Conservation (phyloP, 805 yeast species). For the Brettanomyces anomalus region DNA sequence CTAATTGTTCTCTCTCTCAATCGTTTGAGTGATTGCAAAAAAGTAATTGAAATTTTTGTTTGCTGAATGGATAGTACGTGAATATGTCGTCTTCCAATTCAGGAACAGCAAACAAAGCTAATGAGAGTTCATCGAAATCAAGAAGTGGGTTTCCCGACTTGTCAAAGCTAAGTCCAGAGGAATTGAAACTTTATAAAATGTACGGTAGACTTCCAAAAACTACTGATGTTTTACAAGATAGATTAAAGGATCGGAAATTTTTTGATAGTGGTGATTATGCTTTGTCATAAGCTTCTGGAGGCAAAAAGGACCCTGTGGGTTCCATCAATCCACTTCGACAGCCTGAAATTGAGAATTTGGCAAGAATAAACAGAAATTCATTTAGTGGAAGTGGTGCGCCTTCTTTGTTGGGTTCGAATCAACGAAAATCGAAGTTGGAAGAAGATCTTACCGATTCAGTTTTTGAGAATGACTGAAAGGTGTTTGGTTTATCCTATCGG, state of each 20-base stretch:
- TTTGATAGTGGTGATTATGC: conserved; percentile 95
- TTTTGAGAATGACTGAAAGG: conserved; percentile 12
- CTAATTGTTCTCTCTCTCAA: no score
- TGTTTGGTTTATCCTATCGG: not conserved
- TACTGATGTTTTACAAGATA: conserved; percentile 65
- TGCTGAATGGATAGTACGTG: no score
- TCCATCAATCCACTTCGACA: conserved; percentile 30
- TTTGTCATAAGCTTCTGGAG: conserved; percentile 56
- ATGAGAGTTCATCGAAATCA: conserved; percentile 22
- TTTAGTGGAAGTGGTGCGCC: conserved; percentile 37
- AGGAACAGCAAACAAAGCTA: conserved; percentile 25
- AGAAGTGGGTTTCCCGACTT: conserved; percentile 34
- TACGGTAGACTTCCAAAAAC: conserved; percentile 83
- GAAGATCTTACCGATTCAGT: conserved; percentile 36
- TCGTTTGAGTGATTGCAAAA: no score
- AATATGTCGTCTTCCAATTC: not conserved
- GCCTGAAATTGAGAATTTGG: conserved; percentile 51
- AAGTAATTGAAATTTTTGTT: no score
- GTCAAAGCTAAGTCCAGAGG: conserved; percentile 64
- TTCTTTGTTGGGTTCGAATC: conserved; percentile 34
- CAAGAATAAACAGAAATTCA: conserved; percentile 50
- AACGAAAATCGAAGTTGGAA: conserved; percentile 45
- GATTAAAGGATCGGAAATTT: conserved; percentile 79
- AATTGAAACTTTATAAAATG: conserved; percentile 63
- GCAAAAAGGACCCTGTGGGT: conserved; percentile 24